Evolutionary conservation across 768 basidiomycete genomes (phyloP), one percentile per base, ranked within the genome.

Genomic region (Termitomyces sp.): DNA sequence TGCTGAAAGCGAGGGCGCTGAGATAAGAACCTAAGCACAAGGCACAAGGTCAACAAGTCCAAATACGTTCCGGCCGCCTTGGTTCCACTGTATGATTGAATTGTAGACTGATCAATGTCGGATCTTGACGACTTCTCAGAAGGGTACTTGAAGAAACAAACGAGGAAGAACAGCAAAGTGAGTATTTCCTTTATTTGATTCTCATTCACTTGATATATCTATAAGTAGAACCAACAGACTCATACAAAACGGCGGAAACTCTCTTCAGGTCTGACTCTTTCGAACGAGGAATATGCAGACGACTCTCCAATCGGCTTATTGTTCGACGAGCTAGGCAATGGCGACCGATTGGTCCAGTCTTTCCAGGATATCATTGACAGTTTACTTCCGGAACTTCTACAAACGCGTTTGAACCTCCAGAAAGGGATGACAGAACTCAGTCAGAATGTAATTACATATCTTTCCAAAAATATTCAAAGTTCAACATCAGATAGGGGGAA

Each of bases 331-430:
- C 44, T 62, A 11, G 62, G 60, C n/a, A 55, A 55, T 34, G 58
- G 56, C 14, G 52, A 57, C 38, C 54, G 49, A 44, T 28, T 53
- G 11, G 55, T 64, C 15, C 54, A 48, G 14, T 55, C 63, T 21
- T 73, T 72, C 42, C 70, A 73, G 35, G 65, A 68, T 15, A 55
- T 70, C 15, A 67, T 73, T n/a, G 64, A 68, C 15, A 41, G 56
- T 9, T 50, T 70, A 21, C 64, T 73, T 8, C 60, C 66, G 2
- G 67, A 72, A 10, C 64, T 65, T 34, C 30, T 70, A 19, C 54
- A 64, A 47, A 56, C 67, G 37, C 61, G 71, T 47, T 47, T 60
- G 30, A 38, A 44, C 0, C 42, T 63, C 14, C 68, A 68, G 53
- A 58, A 62, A 38, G 30, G 47, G 19, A 45, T 53, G 2, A 45